Conservation (phyloP, 139 green algal genomes). For the Chlamydomonas urium region DNA sequence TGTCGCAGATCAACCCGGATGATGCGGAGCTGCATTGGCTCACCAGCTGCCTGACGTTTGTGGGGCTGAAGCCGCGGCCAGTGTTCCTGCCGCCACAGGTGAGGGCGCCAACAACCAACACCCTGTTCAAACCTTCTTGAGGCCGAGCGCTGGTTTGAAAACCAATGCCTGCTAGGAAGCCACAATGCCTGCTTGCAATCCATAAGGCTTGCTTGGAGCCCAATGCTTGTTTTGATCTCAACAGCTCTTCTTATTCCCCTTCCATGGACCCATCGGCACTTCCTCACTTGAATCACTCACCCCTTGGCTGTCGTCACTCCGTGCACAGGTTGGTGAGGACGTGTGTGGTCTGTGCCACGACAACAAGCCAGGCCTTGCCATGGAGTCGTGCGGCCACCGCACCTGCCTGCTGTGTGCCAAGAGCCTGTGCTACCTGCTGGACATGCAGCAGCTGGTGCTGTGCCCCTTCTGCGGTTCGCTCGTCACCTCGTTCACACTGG, state of each 20-base stretch:
- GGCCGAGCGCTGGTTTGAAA: no score
- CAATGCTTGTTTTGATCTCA: no score
- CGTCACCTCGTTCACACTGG: not conserved
- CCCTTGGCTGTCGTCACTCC: no score
- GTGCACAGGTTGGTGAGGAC: conserved; percentile 3
- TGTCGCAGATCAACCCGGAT: conserved; percentile 4
- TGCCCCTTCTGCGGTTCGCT: conserved; percentile 7
- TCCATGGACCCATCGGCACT: no score
- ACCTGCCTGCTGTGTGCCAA: conserved; percentile 13
- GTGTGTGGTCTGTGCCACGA: conserved; percentile 14
- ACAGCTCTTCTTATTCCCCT: no score
- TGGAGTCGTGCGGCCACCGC: not conserved
- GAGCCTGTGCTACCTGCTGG: conserved; percentile 10
- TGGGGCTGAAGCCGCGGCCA: not conserved
- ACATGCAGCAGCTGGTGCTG: conserved; percentile 11
- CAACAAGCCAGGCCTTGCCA: conserved; percentile 5
- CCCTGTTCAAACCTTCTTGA: no score
- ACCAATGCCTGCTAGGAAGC: no score
- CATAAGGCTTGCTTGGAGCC: no score
- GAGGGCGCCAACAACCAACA: no score
- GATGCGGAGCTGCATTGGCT: not conserved
- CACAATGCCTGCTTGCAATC: no score
- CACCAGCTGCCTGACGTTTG: not conserved
- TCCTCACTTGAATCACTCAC: no score
- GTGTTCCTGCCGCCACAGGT: conserved; percentile 9